Conservation (phyloP, 306 rosid species). For the Cicer bijugum region DNA sequence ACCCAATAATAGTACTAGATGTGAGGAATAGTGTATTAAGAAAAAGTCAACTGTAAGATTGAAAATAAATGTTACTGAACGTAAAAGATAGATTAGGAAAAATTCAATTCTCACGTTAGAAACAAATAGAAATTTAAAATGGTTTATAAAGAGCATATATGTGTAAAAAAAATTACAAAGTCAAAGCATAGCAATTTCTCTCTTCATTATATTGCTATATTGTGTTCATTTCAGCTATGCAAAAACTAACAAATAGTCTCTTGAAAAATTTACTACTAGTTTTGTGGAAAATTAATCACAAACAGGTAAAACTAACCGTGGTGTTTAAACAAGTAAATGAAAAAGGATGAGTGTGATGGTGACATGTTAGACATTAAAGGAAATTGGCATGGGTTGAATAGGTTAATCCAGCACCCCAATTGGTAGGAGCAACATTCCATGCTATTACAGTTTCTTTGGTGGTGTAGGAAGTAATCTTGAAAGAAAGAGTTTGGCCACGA, state of each 20-base stretch:
- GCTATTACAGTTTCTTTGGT: constrained; percentile 62
- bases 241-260: constrained; percentile 25
- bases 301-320: constrained; percentile 31
- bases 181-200: too few relatives aligned
- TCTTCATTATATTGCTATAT: neutral
- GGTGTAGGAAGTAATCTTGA: constrained; percentile 71
- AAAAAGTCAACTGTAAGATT: too few relatives aligned
- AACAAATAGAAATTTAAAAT: too few relatives aligned
- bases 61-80: too few relatives aligned
- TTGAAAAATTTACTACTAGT: constrained; percentile 22
- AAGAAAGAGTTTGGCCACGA: constrained; percentile 73
- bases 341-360: neutral
- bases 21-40: too few relatives aligned
- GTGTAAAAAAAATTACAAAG: too few relatives aligned
- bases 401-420: constrained; percentile 71
- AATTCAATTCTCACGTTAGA: too few relatives aligned
- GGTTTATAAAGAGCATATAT: too few relatives aligned
- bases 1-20: too few relatives aligned
- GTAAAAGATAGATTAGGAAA: too few relatives aligned
- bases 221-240: neutral
- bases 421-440: constrained; percentile 71
- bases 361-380: constrained; percentile 20
- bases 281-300: constrained; percentile 30
- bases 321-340: neutral
- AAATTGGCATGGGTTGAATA: constrained; percentile 65